Evolutionary conservation across 1,139 yeast species (phyloP).

Genomic region (Magnusiomyces tetraspermus): DNA sequence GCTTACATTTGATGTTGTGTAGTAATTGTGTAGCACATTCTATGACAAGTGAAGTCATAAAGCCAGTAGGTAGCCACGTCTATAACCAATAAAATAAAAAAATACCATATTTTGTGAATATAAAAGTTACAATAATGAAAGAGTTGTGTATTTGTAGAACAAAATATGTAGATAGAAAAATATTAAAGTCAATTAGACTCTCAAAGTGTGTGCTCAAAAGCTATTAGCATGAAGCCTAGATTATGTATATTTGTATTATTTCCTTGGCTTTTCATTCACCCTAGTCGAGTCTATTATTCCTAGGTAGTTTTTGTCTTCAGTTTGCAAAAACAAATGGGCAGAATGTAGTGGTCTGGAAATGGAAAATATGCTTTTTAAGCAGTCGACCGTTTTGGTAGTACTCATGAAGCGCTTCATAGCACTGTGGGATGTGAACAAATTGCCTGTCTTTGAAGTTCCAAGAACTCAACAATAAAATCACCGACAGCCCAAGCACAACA

Average conservation of each 20-base stretch:
- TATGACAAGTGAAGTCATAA: too few relatives aligned
- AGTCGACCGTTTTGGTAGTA: background rate
- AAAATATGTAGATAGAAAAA: background rate
- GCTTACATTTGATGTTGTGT: too few relatives aligned
- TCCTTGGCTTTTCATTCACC: background rate
- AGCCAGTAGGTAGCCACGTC: too few relatives aligned
- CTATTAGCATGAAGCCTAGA: background rate
- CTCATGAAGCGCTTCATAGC: background rate
- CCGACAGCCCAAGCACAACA: background rate
- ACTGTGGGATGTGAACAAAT: background rate
- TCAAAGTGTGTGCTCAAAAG: too few relatives aligned
- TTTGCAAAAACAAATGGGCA: background rate
- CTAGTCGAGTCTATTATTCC: background rate
- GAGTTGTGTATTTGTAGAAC: too few relatives aligned
- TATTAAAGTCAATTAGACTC: background rate
- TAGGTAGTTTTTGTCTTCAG: background rate
- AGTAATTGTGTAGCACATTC: too few relatives aligned
- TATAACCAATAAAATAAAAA: too few relatives aligned
- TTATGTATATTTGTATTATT: background rate
- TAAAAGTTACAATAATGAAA: too few relatives aligned
- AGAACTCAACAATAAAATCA: background rate
- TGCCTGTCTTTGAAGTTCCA: background rate
- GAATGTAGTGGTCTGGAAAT: background rate
- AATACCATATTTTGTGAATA: too few relatives aligned
- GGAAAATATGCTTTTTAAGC: background rate